phyloP scores from a whole-genome alignment of 2,329 filamentous ascomycete species.

The Sporothrix brunneoviolacea region DNA sequence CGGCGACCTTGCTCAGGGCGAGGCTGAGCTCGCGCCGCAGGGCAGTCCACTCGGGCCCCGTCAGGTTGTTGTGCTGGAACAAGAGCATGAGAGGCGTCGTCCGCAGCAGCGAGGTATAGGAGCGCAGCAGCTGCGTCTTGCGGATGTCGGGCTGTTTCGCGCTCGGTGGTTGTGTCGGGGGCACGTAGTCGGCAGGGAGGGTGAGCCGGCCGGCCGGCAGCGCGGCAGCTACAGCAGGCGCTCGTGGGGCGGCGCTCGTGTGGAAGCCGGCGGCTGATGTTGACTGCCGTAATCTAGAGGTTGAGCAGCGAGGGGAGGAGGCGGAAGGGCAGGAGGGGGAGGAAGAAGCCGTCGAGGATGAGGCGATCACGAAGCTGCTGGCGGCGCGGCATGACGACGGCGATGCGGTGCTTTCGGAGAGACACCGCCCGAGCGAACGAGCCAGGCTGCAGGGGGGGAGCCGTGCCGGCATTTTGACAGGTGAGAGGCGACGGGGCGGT shows the following conservation, averaged over 20 bases:
- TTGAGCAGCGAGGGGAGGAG: background rate
- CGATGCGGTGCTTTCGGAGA: slow-evolving; percentile 9
- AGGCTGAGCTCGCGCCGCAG: slow-evolving; percentile 62
- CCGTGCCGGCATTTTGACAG: slow-evolving; percentile 12
- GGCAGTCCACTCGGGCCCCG: slow-evolving; percentile 65
- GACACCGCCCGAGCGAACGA: slow-evolving; percentile 13
- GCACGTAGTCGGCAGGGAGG: slow-evolving; percentile 44
- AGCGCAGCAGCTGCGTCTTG: slow-evolving; percentile 79
- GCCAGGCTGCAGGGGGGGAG: background rate
- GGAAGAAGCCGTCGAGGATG: background rate
- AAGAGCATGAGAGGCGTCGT: slow-evolving; percentile 79
- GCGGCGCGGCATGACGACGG: background rate
- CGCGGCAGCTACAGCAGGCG: background rate
- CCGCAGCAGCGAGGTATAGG: slow-evolving; percentile 82
- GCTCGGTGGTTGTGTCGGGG: slow-evolving; percentile 75
- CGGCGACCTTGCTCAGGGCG: slow-evolving; percentile 37
- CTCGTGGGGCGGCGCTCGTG: slow-evolving; percentile 7
- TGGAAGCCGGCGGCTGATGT: slow-evolving; percentile 2
- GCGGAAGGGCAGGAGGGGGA: background rate
- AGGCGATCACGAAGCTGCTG: background rate
- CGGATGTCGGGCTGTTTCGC: slow-evolving; percentile 79
- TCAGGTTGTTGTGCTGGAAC: slow-evolving; percentile 66
- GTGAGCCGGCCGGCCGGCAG: slow-evolving; percentile 20
- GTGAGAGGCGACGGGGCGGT: background rate
- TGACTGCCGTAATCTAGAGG: background rate